Evolutionary conservation across 495 filamentous ascomycete species (phyloP).

Genomic region (Penicillium riverlandense): DNA sequence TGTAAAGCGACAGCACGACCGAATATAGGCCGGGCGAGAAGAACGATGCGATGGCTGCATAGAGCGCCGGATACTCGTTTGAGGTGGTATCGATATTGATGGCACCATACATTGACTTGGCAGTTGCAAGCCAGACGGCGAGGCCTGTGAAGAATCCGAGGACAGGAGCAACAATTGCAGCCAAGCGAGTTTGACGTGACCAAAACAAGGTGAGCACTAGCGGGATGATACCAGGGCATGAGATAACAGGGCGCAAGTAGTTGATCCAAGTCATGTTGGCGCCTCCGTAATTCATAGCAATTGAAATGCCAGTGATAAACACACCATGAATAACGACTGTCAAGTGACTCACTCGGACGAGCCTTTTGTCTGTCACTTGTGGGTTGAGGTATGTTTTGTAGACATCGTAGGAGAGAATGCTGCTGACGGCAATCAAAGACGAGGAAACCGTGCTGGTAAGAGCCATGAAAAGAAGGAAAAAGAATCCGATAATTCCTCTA

Average conservation of each 20-base stretch:
- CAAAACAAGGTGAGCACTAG: conserved; percentile 29
- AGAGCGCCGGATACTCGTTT: conserved; percentile 23
- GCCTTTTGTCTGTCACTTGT: conserved; percentile 21
- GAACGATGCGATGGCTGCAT: conserved; percentile 27
- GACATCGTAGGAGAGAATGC: conserved; percentile 36
- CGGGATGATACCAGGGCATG: conserved; percentile 32
- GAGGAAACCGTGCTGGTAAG: conserved; percentile 42
- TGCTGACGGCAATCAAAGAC: conserved; percentile 40
- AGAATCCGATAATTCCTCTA: conserved; percentile 40
- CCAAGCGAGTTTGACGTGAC: conserved; percentile 29
- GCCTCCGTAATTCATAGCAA: conserved; percentile 31
- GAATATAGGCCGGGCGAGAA: conserved; percentile 34
- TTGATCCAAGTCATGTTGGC: conserved; percentile 37
- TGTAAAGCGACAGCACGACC: conserved; percentile 33
- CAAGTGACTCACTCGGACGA: conserved; percentile 30
- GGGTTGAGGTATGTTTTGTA: conserved; percentile 52
- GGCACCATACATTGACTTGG: conserved; percentile 24
- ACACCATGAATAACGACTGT: conserved; percentile 30
- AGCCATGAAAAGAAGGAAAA: conserved; percentile 49
- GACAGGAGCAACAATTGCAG: conserved; percentile 25
- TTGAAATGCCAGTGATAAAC: conserved; percentile 30
- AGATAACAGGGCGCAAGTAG: conserved; percentile 30
- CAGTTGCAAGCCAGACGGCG: conserved; percentile 27
- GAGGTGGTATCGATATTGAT: conserved; percentile 27
- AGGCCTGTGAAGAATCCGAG: conserved; percentile 31